Conservation (phyloP, 495 filamentous ascomycete species). For the Mytilinidion resinicola region DNA sequence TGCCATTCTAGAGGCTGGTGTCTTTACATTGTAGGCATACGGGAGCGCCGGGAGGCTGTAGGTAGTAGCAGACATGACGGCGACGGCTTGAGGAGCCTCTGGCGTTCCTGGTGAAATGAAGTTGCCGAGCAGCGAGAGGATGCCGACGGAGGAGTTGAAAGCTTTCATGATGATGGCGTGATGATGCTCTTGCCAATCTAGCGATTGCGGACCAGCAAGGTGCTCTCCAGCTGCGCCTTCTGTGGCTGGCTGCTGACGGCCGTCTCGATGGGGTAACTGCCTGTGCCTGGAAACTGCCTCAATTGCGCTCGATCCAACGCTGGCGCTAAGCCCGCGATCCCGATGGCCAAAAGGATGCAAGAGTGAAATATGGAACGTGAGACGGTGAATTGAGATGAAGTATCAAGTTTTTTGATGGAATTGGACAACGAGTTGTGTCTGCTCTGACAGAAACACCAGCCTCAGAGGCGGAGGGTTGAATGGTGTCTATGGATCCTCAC, state of each 20-base stretch:
- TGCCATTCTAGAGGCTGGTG: too few relatives aligned
- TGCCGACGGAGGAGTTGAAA: constrained; percentile 6
- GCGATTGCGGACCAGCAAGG: constrained; percentile 11
- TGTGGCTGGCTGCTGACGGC: not conserved
- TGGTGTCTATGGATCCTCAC: too few relatives aligned
- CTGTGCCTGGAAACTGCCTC: constrained; percentile 9
- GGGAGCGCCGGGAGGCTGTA: constrained; percentile 26
- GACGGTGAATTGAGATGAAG: too few relatives aligned
- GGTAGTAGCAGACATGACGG: constrained; percentile 18
- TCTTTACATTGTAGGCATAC: constrained; percentile 27
- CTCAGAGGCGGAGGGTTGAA: too few relatives aligned
- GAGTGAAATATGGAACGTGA: too few relatives aligned
- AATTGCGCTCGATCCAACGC: constrained; percentile 7
- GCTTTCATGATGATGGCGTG: not conserved
- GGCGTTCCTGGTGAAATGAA: constrained; percentile 5
- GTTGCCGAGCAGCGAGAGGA: not conserved
- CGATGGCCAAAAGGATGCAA: too few relatives aligned
- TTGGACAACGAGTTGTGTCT: too few relatives aligned
- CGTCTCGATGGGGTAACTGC: not conserved
- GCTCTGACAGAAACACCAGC: too few relatives aligned
- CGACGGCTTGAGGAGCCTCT: constrained; percentile 15
- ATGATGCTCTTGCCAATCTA: not conserved
- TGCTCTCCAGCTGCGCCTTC: not conserved
- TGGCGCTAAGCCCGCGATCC: too few relatives aligned
- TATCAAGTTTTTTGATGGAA: too few relatives aligned